Conservation (phyloP, 148 eudicot species). For the Nyssa sinensis region DNA sequence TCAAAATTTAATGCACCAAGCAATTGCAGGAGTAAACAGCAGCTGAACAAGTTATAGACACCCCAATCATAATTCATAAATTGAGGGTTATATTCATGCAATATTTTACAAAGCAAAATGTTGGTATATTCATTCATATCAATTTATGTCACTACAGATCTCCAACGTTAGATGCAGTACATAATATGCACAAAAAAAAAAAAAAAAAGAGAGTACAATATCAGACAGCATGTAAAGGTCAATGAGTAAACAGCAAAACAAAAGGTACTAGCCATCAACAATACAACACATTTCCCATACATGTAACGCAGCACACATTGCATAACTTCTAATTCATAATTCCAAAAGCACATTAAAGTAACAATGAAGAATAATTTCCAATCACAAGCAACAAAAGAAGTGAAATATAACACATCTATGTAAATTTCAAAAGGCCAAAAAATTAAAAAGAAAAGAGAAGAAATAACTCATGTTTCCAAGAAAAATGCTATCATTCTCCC, state of each 20-base stretch:
- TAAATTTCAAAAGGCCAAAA: constrained; percentile 9
- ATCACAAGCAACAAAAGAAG: not conserved
- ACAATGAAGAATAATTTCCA: constrained; percentile 2
- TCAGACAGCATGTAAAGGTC: too few relatives aligned
- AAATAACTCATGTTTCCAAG: constrained; percentile 2
- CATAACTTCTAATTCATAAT: not conserved
- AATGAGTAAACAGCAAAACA: too few relatives aligned
- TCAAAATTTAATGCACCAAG: too few relatives aligned
- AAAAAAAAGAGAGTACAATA: too few relatives aligned
- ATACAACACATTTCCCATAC: not conserved
- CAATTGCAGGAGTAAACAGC: too few relatives aligned
- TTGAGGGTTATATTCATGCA: too few relatives aligned
- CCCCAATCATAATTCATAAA: too few relatives aligned
- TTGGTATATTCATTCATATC: too few relatives aligned
- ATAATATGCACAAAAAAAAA: not conserved
- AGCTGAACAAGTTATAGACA: too few relatives aligned
- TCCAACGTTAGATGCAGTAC: not conserved
- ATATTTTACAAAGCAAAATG: not conserved
- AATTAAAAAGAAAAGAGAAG: too few relatives aligned
- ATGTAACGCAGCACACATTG: constrained; percentile 2
- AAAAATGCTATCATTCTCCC: constrained; percentile 4
- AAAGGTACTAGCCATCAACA: not conserved
- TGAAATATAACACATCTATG: constrained; percentile 22
- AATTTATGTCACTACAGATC: not conserved
- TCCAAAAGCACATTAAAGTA: not conserved